Base-by-base conservation (phyloP, 192 early-diverging fungal species). In the Podila verticillata region DNA sequence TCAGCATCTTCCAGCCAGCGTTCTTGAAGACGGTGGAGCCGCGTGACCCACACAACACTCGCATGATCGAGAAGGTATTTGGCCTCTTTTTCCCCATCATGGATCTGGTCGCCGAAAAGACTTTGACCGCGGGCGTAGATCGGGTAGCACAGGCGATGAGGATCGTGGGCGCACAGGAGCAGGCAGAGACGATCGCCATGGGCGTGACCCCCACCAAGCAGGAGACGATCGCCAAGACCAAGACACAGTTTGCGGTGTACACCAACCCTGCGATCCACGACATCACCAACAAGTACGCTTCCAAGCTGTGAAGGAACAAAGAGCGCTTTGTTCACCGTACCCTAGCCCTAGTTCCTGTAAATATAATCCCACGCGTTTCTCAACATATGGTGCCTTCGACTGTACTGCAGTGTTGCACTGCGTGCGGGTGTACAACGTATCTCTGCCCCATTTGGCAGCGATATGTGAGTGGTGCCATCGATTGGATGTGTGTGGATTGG, bases 1-100 rank as follows among this genome's bases (percentile, higher is more conserved):
- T 88, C 5, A 85, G 87, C 7, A 88, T 95, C 39, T 91, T 94
- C 68, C 87, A 85, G 7, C 94, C 93, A 17, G 83, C 72, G 0
- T 75, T 84, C 29, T 73, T 92, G 57, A 82, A 81, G 32, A 49
- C 71, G 0, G 87, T 86, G 13, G 87, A 91, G 54, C 63, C 75
- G 1, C 64, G 77, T 22, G 60, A 39, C 10, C 49, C 51, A 22
- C 30, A 59, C 26, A 51, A 0, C 31, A 15, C 39, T 12, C 48
- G 65, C 2, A 5, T 7, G n/a, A 61, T 34, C 22, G 77, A 80
- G 26, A 61, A 36, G 65, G 15, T 54, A 8, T 12, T 68, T 1
- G 56, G 34, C n/a, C 57, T 44, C 65, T 0, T 68, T 0, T 56
- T 80, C n/a, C 77, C 77, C 2, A n/a, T 80, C 22, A 0, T 80